Base-by-base conservation (phyloP, 495 filamentous ascomycete genomes). In the Xylaria acuta region DNA sequence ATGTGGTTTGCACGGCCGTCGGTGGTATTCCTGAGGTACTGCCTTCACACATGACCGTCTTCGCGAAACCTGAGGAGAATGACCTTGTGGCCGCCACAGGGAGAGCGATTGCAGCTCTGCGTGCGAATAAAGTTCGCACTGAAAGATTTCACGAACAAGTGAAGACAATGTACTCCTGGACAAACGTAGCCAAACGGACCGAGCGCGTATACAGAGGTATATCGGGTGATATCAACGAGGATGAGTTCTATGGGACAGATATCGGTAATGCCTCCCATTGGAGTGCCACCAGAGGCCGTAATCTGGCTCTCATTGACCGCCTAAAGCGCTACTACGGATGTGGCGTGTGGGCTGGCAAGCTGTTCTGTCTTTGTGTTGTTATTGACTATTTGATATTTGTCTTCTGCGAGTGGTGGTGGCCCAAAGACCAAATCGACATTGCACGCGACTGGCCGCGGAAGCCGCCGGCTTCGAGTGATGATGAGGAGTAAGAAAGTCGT, bases 271-370 rank as follows among this genome's bases (percentile, higher is more conserved):
- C 90, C 86, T 90, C 89, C 69, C 90, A 88, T 16, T 91, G 92
- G 74, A 88, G 92, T 63, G 92, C 90, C 3, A 91, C 91, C n/a
- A 85, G 93, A 51, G 94, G 94, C 54, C 84, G 92, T 49, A 94
- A 92, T 79, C 97, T 96, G 81, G 93, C 94, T 1, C 87, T 99
- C 34, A 97, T 99, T 75, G 96, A 99, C 77, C 88, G 96, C 25
- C 80, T 99, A 30, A 99, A 99, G 81, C 83, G 95, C 34, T 98
- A 99, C 77, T 99, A 98, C 77, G 96, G 96, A n/a, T 99, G 96
- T 77, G 96, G 96, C n/a, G 94, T 98, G 49, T 99, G 96, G 96
- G 96, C 96, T 12, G 96, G 96, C 9, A 99, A 99, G 82, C 82
- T 99, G 30, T 99, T 99, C 78, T 97, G 95, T 75, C 82, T 99